A percentile compares a stretch with the other conserved stretches of the same genome.
Conservation (phyloP, 2,329 filamentous ascomycete genomes). For the Cladophialophora chaetospira region DNA sequence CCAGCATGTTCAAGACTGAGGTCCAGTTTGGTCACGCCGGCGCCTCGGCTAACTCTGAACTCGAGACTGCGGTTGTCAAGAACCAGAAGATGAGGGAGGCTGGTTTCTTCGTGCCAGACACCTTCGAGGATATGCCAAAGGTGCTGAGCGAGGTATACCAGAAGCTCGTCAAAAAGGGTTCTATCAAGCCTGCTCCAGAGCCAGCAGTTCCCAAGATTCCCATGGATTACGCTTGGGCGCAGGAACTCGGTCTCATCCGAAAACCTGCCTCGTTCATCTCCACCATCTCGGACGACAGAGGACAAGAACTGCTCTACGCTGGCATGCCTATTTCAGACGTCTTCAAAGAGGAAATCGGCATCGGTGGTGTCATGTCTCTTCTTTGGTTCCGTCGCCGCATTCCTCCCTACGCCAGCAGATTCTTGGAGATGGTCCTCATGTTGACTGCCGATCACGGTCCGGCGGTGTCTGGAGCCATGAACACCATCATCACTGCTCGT, state of each 20-base stretch:
- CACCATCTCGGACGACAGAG: conserved; percentile 99
- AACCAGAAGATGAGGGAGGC: conserved; percentile 96
- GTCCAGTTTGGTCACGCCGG: conserved; percentile 99
- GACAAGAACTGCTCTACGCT: conserved; percentile 96
- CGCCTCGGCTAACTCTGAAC: conserved; percentile 98
- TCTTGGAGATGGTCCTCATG: conserved; percentile 99
- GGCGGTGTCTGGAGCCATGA: conserved; percentile 99
- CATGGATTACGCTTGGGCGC: conserved; percentile 99
- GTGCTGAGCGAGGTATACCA: conserved; percentile 81
- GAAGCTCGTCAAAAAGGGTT: conserved; percentile 79
- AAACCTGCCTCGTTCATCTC: conserved; percentile 99
- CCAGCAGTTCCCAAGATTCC: conserved; percentile 97
- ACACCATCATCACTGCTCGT: conserved; percentile 99
- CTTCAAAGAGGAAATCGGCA: conserved; percentile 97
- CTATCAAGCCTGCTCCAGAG: conserved; percentile 82
- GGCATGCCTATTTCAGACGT: conserved; percentile 99
- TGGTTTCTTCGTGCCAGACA: conserved; percentile 90
- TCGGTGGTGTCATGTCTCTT: conserved; percentile 99
- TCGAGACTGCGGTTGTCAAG: conserved; percentile 95
- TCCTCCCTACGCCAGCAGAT: conserved; percentile 94
- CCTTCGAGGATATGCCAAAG: conserved; percentile 90
- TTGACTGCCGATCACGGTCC: conserved; percentile 98
- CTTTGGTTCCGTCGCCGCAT: conserved; percentile 99
- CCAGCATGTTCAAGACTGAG: conserved; percentile 99
- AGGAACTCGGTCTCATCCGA: conserved; percentile 98